Base-by-base conservation (phyloP, 2,329 filamentous ascomycete species). In the Colletotrichum sp. region DNA sequence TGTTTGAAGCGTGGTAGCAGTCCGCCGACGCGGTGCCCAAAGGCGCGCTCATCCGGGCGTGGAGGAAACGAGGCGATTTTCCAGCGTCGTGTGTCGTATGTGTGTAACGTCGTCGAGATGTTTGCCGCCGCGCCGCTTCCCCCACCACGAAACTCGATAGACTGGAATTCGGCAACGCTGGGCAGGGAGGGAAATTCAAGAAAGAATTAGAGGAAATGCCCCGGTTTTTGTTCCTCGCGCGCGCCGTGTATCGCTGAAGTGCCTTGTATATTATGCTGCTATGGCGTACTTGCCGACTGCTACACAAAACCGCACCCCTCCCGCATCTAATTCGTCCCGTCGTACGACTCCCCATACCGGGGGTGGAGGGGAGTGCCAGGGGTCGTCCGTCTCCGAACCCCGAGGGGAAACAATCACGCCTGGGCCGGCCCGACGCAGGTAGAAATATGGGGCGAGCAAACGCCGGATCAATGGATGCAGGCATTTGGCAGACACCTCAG, bases 291-390 rank as follows among this genome's bases (percentile, higher is more conserved):
- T 67, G 62, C 56, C 36, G 48, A 24, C n/a, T 52, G 43, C 43
- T 52, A 52, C 43, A 13, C 43, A 52, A 52, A 52, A 21, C n/a
- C 4, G n/a, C n/a, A 4, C 34, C 61, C 58, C 36, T 18, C 32
- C 56, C 32, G 38, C 26, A n/a, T 28, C 64, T 60, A 21, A 75
- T 69, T 73, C 43, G 64, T 69, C 32, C 28, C 24, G 70, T 76
- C 70, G 73, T 76, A 76, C 73, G 70, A 76, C 70, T 73, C 70
- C 65, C 65, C 70, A 69, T 66, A 48, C 32, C n/a, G 43, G n/a
- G 43, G n/a, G 43, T 52, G 43, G 43, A 52, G 43, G 43, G 43
- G 12, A 21, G 43, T 12, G 43, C 43, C 43, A 55, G 38, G 56
- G 67, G 61, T 66, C 34, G 52, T 58, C 61, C 64, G 73, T 61